Base-by-base conservation (phyloP, 345 rosid species). In the Sonneratia caseolaris region DNA sequence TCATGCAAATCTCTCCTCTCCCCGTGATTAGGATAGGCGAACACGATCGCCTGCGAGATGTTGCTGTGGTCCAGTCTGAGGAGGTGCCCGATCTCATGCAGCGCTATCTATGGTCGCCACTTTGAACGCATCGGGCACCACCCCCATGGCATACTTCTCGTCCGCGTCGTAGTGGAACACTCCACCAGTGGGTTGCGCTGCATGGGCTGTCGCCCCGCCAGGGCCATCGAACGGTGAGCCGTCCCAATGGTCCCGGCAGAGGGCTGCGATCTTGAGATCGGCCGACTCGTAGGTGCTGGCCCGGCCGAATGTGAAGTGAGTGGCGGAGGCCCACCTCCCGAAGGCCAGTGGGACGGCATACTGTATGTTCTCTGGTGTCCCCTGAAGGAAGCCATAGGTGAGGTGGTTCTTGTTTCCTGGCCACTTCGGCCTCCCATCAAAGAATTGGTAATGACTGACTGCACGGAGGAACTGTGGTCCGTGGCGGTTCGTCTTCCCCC, bases 71-170 rank as follows among this genome's bases (percentile, higher is more conserved):
- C 56, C 3, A 83, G 81, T 10, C 86, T 86, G 1, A 83, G 82
- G 18, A 77, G 75, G 70, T 86, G 89, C 0, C 85, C 85, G 1
- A 82, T 80, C 68, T 86, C 89, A 62, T 83, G 85, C 68, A 82
- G 24, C 0, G 80, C 89, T 11, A 81, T 71, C n/a, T n/a, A n/a
- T n/a, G 0, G 83, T 62, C 66, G 73, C 80, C 66, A 75, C 15
- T 19, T 79, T 71, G 3, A 19, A 32, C 2, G 71, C 53, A 1
- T 59, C 75, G 0, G 32, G 43, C 0, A 0, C 5, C 37, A 62
- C 64, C 3, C 72, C 70, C 1, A 51, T 77, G 3, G 70, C 6
- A 83, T 81, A 85, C 0, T 0, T 0, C 57, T 81, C 83, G 13
- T 78, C 82, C 2, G 74, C 81, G 40, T 83, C 83, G 14, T 47